Conservation (phyloP, 805 yeast species). For the Blastobotrys muscicola region DNA sequence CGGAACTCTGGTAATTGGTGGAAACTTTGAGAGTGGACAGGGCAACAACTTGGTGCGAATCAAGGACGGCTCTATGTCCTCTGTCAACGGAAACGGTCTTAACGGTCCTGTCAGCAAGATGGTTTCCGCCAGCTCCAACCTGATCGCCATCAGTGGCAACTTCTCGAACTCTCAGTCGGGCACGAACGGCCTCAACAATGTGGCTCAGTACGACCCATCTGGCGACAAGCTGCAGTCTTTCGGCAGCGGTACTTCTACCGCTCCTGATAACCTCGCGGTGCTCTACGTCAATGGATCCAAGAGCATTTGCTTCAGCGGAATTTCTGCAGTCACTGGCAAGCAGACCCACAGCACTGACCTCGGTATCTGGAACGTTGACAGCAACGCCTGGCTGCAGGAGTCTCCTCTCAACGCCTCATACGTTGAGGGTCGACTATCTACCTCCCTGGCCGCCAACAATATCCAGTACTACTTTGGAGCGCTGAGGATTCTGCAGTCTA, state of each 20-base stretch:
- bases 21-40: constrained; percentile 30
- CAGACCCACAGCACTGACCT: constrained; percentile 9
- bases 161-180: constrained; percentile 27
- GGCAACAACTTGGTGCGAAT: constrained; percentile 8
- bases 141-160: constrained; percentile 39
- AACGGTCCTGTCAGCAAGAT: constrained; percentile 5
- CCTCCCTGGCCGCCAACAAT: constrained; percentile 5
- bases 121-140: constrained; percentile 22
- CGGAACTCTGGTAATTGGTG: constrained; percentile 36
- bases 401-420: constrained; percentile 6
- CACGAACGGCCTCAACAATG: constrained; percentile 4
- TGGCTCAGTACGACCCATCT: constrained; percentile 13
- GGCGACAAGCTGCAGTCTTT: constrained; percentile 10
- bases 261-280: constrained; percentile 11
- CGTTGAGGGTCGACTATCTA: constrained; percentile 12
- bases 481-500: constrained; percentile 14
- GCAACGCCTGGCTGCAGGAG: constrained; percentile 14
- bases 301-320: constrained; percentile 21
- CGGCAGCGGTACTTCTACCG: constrained; percentile 17
- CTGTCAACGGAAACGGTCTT: constrained; percentile 3
- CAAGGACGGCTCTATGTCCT: background rate
- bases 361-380: constrained; percentile 17
- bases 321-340: constrained; percentile 4
- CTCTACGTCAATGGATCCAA: constrained; percentile 19
- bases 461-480: constrained; percentile 24